Evolutionary conservation across 164 flowering plant species (phyloP).

Genomic region (Cinnamomum chago): DNA sequence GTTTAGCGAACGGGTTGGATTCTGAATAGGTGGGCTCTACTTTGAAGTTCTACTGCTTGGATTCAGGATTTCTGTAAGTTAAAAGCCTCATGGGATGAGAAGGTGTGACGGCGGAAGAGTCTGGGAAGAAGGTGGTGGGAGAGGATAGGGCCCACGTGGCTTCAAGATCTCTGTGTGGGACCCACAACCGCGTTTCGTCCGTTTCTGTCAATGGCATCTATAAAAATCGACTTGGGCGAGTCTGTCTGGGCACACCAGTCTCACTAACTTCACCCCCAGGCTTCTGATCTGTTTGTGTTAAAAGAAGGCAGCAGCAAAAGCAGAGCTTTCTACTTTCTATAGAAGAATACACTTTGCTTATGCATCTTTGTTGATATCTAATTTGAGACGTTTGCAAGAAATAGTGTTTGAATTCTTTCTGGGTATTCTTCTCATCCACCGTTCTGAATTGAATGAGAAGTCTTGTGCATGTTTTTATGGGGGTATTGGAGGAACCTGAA

Average conservation of each 20-base stretch:
- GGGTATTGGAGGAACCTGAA: too few relatives aligned
- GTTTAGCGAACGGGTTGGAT: too few relatives aligned
- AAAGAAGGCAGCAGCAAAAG: background rate
- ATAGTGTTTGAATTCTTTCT: background rate
- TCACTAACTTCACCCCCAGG: background rate
- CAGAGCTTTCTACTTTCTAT: background rate
- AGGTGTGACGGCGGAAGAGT: conserved; percentile 8
- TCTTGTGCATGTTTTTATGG: too few relatives aligned
- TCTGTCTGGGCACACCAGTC: background rate
- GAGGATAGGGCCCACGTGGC: conserved; percentile 7
- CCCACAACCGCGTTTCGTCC: conserved; percentile 16
- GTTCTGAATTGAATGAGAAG: too few relatives aligned
- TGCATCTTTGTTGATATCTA: too few relatives aligned
- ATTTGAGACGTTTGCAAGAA: too few relatives aligned
- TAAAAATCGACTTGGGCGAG: conserved; percentile 4
- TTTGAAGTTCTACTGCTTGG: accelerated
- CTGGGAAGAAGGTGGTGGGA: background rate
- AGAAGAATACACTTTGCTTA: too few relatives aligned
- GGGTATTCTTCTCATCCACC: background rate
- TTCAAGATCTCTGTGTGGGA: background rate
- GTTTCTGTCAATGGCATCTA: conserved; percentile 10
- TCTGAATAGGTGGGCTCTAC: too few relatives aligned
- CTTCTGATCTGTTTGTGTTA: background rate
- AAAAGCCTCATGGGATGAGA: too few relatives aligned
- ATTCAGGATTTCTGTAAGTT: too few relatives aligned